These are phyloP conservation scores for Ustulina deusta DNA, from an alignment of 2,329 filamentous ascomycete genomes.

Conservation along the genomic window DNA sequence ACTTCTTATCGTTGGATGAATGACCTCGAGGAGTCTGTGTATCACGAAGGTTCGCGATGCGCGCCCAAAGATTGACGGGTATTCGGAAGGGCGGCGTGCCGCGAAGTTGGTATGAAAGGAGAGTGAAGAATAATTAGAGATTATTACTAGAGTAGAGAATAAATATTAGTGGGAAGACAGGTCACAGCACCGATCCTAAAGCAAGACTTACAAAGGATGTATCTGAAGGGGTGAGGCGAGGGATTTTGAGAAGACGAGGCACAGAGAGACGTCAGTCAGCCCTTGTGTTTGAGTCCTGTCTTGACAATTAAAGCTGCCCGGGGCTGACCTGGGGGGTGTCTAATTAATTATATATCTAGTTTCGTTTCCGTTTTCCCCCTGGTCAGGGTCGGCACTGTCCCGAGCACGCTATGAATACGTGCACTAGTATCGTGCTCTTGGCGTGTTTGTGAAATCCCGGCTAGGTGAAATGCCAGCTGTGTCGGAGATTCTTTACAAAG, in stretches of 20 bases:
- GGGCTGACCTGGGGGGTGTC: constrained; percentile 17
- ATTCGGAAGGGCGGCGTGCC: constrained; percentile 7
- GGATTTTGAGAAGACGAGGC: constrained; percentile 12
- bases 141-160: constrained; percentile 31
- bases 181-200: background rate
- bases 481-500: background rate
- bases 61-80: constrained; percentile 20
- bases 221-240: constrained; percentile 10
- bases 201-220: constrained; percentile 28
- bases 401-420: background rate
- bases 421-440: constrained; percentile 1
- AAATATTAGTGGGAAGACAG: background rate
- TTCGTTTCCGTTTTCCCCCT: background rate
- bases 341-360: constrained; percentile 28
- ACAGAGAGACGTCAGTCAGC: background rate
- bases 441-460: background rate
- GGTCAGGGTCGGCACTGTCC: background rate
- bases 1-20: background rate
- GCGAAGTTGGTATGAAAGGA: background rate
- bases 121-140: constrained; percentile 27
- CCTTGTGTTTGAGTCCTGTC: background rate
- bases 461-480: background rate
- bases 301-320: background rate
- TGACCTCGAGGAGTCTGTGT: background rate
- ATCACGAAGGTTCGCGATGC: background rate